phyloP scores from a whole-genome alignment of 2,329 filamentous ascomycete species.

The Elsinoe arachidis region DNA sequence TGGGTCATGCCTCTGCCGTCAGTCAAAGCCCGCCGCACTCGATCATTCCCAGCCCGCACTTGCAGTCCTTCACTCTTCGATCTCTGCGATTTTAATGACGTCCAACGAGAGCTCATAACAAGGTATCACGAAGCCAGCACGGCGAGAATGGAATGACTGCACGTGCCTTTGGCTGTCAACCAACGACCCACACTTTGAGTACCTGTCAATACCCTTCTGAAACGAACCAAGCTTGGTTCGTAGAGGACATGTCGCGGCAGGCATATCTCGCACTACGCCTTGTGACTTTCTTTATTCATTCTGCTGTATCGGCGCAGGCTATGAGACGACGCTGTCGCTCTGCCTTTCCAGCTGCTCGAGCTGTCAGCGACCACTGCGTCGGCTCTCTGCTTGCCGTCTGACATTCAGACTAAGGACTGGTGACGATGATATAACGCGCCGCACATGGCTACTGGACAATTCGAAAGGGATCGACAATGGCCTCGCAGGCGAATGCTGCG shows the following conservation, averaged over 20 bases:
- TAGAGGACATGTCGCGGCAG: background rate
- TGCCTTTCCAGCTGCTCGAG: too few species aligned
- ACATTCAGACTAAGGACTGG: too few species aligned
- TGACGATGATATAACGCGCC: too few species aligned
- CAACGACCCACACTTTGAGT: background rate
- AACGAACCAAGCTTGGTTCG: background rate
- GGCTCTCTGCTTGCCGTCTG: too few species aligned
- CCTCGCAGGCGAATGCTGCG: background rate
- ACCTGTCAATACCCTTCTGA: conserved; percentile 6
- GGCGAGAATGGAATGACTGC: background rate
- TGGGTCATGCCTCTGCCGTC: background rate
- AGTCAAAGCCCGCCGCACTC: background rate
- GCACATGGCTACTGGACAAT: too few species aligned
- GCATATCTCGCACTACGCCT: background rate
- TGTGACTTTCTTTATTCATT: too few species aligned
- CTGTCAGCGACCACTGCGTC: too few species aligned
- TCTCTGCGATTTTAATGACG: too few species aligned
- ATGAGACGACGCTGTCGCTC: too few species aligned
- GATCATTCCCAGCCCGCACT: background rate
- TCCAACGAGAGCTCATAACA: too few species aligned
- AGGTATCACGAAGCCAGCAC: background rate
- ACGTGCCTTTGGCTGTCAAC: background rate
- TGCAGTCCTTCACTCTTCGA: background rate
- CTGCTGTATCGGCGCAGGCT: too few species aligned
- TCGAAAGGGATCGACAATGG: background rate